These are phyloP conservation scores for Sedum album DNA, from an alignment of 164 flowering plant genomes.

Conservation along the genomic window DNA sequence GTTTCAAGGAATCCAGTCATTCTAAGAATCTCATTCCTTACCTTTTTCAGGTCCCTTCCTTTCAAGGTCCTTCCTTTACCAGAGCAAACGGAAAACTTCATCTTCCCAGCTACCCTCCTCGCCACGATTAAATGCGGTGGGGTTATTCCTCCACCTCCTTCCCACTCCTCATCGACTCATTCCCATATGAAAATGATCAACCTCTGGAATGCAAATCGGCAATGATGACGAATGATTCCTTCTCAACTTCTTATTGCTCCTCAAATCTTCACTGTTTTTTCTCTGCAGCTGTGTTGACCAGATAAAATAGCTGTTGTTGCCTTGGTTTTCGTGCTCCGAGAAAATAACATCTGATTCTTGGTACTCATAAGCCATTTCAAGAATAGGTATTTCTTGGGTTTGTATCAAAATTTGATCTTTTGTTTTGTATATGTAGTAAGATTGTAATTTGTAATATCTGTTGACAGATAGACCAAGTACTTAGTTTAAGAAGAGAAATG, in stretches of 20 bases:
- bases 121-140: slow-evolving; percentile 5
- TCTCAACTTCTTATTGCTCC: not conserved
- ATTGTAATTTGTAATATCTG: not conserved
- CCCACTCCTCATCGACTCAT: not conserved
- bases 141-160: not conserved
- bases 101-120: slow-evolving; percentile 3
- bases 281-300: not conserved
- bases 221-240: not conserved
- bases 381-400: not conserved
- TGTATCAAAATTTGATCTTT: not conserved
- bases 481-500: too few relatives aligned
- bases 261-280: not conserved
- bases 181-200: not conserved
- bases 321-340: not conserved
- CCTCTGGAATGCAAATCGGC: not conserved
- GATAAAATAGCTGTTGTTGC: not conserved
- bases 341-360: slow-evolving; percentile 1
- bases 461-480: too few relatives aligned
- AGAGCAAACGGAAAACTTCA: not conserved
- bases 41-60: not conserved
- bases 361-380: not conserved
- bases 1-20: slow-evolving; percentile 4
- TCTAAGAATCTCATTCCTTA: slow-evolving; percentile 5
- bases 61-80: slow-evolving; percentile 2
- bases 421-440: not conserved